Evolutionary conservation across 2,329 filamentous ascomycete species (phyloP), one percentile per base, ranked within the genome.

Genomic region (Tolypocladium tundrense): DNA sequence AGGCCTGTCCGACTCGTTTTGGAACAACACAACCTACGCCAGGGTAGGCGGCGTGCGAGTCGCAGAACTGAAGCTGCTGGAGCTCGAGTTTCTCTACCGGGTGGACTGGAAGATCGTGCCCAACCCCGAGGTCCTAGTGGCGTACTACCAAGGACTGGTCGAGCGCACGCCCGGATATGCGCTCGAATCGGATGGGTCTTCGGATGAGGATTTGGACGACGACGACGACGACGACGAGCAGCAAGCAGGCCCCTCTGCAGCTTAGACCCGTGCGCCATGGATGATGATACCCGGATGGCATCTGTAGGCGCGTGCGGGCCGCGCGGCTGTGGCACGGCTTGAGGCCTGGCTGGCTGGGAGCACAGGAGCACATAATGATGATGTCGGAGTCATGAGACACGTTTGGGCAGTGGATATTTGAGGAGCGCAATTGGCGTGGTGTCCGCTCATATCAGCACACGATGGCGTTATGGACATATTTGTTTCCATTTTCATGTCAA

Each of bases 61-160:
- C 42, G 86, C 88, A 54, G 94, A 99, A 72, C 76, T 99, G 62
- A 95, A 94, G 59, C 78, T 97, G 58, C 77, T 99, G 11, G 94
- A 99, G 71, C 80, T 99, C 37, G 94, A 99, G 67, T 96, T 99
- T 64, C 76, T 99, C 39, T 91, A 92, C 68, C 82, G 90, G 56
- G 88, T 99, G 35, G 90, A 97, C 68, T 99, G 94, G 93, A 90
- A 88, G 67, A 99, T 99, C 64, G 92, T 99, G 3, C 94, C 94
- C 6, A 91, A 95, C 67, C 92, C 94, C 1, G 94, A 97, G 70
- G 88, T 95, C 2, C 77, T 99, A 50, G 90, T 91, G 33, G 91
- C 96, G 58, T 99, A 99, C 70, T 99, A 97, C 71, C 84, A 85
- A 60, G 93, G 90, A 54, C 76, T 99, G 40, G 88, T 97, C 39